A percentile compares a stretch with the other conserved stretches of the same genome.
phyloP scores from a whole-genome alignment of 1,284 basidiomycete genomes.

The Dichomitus squalens region DNA sequence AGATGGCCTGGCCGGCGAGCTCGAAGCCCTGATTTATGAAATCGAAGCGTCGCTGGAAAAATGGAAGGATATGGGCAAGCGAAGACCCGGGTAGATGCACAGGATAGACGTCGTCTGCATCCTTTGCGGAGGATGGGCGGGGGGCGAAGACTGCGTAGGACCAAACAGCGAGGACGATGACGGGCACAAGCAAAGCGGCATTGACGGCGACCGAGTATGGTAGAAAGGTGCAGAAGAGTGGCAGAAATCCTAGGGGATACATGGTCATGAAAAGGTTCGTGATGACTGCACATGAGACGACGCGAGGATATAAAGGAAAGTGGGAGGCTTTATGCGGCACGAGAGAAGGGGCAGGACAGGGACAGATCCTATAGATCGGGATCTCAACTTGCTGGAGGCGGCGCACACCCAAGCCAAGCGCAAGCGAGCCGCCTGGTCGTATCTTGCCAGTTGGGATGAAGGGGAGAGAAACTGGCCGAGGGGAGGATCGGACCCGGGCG shows the following conservation, averaged over 20 bases:
- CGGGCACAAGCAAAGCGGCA: conserved; percentile 55
- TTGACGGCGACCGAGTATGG: conserved; percentile 56
- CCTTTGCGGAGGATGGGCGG: conserved; percentile 2
- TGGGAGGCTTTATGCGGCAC: conserved; percentile 10
- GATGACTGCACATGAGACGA: conserved; percentile 16
- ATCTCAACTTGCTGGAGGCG: conserved; percentile 14
- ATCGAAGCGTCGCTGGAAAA: conserved; percentile 68
- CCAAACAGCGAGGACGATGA: conserved; percentile 51
- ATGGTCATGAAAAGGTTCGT: conserved; percentile 22
- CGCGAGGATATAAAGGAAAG: conserved; percentile 15
- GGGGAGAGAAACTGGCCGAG: background rate
- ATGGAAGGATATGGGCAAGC: conserved; percentile 58
- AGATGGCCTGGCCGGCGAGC: conserved; percentile 61
- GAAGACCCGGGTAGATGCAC: conserved; percentile 56
- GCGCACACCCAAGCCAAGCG: background rate
- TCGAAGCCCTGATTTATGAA: conserved; percentile 72
- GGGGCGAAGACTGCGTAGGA: conserved; percentile 41
- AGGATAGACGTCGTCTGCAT: conserved; percentile 45
- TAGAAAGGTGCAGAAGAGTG: conserved; percentile 58
- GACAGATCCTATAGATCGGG: conserved; percentile 12
- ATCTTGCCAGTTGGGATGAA: background rate
- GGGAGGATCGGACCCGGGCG: background rate
- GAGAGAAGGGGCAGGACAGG: conserved; percentile 18
- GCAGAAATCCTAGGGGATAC: conserved; percentile 58
- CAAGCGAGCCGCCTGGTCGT: conserved; percentile 7